Evolutionary conservation across 2,329 filamentous ascomycete species (phyloP).

Genomic region (Didymella lethalis): DNA sequence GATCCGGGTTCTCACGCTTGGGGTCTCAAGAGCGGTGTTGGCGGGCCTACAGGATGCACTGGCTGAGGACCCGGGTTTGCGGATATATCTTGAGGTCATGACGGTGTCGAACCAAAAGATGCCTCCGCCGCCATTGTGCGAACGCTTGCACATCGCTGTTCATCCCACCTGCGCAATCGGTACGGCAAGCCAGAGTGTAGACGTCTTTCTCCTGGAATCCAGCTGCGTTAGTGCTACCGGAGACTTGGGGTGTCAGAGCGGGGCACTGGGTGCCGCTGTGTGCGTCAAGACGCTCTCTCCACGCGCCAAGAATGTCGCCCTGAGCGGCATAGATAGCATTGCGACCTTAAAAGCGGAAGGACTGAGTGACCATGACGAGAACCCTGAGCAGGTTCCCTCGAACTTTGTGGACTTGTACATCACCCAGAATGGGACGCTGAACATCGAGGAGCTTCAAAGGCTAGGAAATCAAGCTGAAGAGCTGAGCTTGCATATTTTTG

Average conservation of each 20-base stretch:
- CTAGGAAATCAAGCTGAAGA: conserved; percentile 25
- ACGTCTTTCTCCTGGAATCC: conserved; percentile 69
- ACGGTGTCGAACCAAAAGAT: conserved; percentile 34
- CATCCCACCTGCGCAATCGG: conserved; percentile 69
- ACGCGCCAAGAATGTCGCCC: conserved; percentile 59
- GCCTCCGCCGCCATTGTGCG: background rate
- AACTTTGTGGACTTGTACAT: conserved; percentile 42
- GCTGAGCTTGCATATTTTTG: conserved; percentile 35
- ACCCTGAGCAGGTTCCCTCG: conserved; percentile 46
- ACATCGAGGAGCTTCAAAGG: conserved; percentile 25
- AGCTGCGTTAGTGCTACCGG: conserved; percentile 67
- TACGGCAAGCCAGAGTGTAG: conserved; percentile 59
- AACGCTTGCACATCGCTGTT: background rate
- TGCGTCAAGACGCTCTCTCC: conserved; percentile 61
- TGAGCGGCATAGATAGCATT: conserved; percentile 59
- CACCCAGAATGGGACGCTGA: conserved; percentile 38
- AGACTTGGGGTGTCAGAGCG: conserved; percentile 72
- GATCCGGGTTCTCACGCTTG: conserved; percentile 20
- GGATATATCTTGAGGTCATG: conserved; percentile 66
- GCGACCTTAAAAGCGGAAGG: conserved; percentile 31
- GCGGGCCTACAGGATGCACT: conserved; percentile 56
- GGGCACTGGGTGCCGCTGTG: conserved; percentile 66
- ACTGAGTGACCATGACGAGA: conserved; percentile 2
- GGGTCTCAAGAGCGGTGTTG: conserved; percentile 67
- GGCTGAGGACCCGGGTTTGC: conserved; percentile 46